Base-by-base conservation (phyloP, 129 eudicot genomes). In the Arctium lappa region DNA sequence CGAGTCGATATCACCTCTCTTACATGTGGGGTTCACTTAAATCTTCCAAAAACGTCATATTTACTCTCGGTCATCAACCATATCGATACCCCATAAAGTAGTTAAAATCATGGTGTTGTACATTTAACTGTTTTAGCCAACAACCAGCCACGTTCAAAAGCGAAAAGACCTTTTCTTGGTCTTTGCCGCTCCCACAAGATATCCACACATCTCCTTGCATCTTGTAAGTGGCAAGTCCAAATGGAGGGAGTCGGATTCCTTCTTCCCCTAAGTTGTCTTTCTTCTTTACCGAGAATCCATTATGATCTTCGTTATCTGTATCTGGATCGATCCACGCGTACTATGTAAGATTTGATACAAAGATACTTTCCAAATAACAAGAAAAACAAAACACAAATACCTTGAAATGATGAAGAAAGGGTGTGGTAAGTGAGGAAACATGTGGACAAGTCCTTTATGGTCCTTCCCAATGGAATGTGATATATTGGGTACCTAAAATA, bases 371-470 rank as follows among this genome's bases (percentile, higher is more conserved):
- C 4, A 71, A 69, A 29, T 48, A 40, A 74, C 16, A 56, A 36
- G 29, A 74, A 2, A 30, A 69, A 33, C 1, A 79, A 40, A 56
- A 62, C 46, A 71, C 6, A 13, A 44, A 74, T 86, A 92, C 99
- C 99, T 95, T 93, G 93, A 82, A 95, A 95, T 53, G 99, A 95
- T 34, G 99, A 95, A 32, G 99, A 95, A 72, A 95, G 96, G 31
- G 98, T 95, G 89, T 95, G 98, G 89, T 89, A 95, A 44, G 99
- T 88, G 79, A 95, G 94, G 69, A 95, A 95, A 89, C 99, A 90
- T 74, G 99, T 86, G 69, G 95, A 91, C 90, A 95, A 87, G 89
- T 91, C 99, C 81, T 90, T 95, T 66, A 88, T 90, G 46, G 99
- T 95, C 89, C 94, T 88, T 42, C 97, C 97, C 91, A 90, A 91